Conservation (phyloP, 176 grass and related monocot species). For the Rhynchospora breviuscula region DNA sequence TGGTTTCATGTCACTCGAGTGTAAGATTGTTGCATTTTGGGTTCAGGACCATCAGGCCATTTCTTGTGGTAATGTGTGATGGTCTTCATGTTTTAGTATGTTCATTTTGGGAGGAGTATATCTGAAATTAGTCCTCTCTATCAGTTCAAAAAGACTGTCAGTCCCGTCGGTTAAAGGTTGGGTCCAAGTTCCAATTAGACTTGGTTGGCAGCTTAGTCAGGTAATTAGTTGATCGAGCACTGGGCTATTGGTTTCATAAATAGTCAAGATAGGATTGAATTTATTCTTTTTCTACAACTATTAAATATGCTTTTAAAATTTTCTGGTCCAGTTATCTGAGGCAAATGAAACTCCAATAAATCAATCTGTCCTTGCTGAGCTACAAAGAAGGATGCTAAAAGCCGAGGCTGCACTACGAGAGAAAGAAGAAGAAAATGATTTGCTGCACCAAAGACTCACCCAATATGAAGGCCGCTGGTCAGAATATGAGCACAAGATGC, state of each 20-base stretch:
- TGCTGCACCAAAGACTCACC: slow-evolving; percentile 74
- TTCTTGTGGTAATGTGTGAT: not conserved
- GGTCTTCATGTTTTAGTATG: not conserved
- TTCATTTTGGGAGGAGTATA: not conserved
- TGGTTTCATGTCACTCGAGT: not conserved
- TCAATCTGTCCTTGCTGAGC: slow-evolving; percentile 63
- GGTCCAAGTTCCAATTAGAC: not conserved
- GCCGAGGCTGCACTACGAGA: slow-evolving; percentile 67
- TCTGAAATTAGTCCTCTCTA: not conserved
- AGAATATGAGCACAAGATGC: slow-evolving; percentile 98
- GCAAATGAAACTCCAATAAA: slow-evolving; percentile 62
- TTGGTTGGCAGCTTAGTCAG: not conserved
- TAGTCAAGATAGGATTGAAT: not conserved
- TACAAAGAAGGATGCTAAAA: slow-evolving; percentile 78
- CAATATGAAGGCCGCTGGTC: slow-evolving; percentile 82
- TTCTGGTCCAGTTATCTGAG: slow-evolving; percentile 48
- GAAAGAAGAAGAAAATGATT: slow-evolving; percentile 89
- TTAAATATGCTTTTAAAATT: slow-evolving; percentile 12
- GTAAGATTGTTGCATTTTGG: not conserved
- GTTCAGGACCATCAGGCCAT: not conserved
- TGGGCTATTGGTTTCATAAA: not conserved
- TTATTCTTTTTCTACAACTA: not conserved
- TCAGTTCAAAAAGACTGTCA: not conserved
- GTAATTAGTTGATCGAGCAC: not conserved
- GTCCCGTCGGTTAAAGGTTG: not conserved